Conservation (phyloP, 1,284 basidiomycete species). For the Fomitopsis palustris region DNA sequence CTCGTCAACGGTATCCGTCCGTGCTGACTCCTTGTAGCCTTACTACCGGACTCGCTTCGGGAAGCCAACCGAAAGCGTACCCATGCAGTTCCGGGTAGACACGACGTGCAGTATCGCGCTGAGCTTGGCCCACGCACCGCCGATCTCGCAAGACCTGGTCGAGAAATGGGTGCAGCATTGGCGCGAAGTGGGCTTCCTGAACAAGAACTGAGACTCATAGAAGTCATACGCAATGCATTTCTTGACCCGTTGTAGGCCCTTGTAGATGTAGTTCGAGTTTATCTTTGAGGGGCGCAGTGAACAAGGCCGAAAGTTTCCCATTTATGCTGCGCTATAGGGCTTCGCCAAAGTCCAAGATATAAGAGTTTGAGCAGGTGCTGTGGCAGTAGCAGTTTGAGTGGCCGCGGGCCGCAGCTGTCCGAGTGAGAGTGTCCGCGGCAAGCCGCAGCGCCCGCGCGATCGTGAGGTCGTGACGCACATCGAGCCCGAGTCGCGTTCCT, state of each 20-base stretch:
- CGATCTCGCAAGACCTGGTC: constrained; percentile 7
- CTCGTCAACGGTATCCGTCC: neutral
- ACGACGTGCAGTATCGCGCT: constrained; percentile 4
- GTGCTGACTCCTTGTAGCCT: constrained; percentile 1
- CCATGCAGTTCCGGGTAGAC: constrained; percentile 8
- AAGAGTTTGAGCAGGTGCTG: too few species aligned
- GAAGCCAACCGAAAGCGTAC: neutral
- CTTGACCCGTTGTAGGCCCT: too few species aligned
- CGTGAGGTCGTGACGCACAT: neutral
- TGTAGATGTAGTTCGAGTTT: too few species aligned
- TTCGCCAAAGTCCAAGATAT: too few species aligned
- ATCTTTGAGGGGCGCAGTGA: too few species aligned
- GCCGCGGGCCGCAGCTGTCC: too few species aligned
- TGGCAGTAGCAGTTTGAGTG: too few species aligned
- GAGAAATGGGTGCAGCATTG: constrained; percentile 11
- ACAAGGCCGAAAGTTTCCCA: too few species aligned
- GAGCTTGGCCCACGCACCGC: constrained; percentile 3
- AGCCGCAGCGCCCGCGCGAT: constrained; percentile 1
- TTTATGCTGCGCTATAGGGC: too few species aligned
- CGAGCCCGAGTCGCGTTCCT: constrained; percentile 1
- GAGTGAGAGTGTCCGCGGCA: constrained; percentile 1
- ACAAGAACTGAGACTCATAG: neutral
- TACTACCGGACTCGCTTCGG: constrained; percentile 10
- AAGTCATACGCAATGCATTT: too few species aligned
- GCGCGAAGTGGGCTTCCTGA: constrained; percentile 8